Conservation (phyloP, 371 early-diverging fungal species). For the Amoeboradix gromovi region DNA sequence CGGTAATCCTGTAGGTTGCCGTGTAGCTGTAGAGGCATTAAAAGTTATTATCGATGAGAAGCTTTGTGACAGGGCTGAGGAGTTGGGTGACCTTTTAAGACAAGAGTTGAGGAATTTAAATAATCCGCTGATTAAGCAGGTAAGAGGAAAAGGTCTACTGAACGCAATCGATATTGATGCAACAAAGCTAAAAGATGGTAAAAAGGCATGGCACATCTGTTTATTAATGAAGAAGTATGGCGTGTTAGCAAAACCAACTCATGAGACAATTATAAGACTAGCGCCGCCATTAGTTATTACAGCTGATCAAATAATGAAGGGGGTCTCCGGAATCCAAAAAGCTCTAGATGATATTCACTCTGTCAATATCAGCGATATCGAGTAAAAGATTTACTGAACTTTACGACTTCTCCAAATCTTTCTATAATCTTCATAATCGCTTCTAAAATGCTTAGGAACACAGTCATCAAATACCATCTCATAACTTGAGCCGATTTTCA, state of each 20-base stretch:
- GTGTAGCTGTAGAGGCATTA: constrained; percentile 35
- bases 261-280: constrained; percentile 80
- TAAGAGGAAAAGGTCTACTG: constrained; percentile 74
- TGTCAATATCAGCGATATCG: constrained; percentile 12
- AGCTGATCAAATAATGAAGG: constrained; percentile 48
- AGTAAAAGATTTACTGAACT: not conserved
- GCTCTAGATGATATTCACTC: constrained; percentile 26
- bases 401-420: not conserved
- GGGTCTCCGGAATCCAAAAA: constrained; percentile 45
- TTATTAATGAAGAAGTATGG: constrained; percentile 65
- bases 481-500: not conserved
- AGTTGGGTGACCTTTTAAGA: constrained; percentile 55
- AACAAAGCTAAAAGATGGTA: constrained; percentile 27
- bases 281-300: constrained; percentile 78
- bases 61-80: constrained; percentile 40
- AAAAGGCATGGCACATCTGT: constrained; percentile 88
- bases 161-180: constrained; percentile 87
- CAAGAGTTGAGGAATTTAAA: constrained; percentile 31
- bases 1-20: constrained; percentile 33
- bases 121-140: constrained; percentile 35
- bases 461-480: not conserved
- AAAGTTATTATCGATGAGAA: constrained; percentile 77
- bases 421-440: not conserved
- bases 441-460: not conserved
- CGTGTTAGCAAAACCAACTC: constrained; percentile 89